phyloP scores from a whole-genome alignment of 371 early-diverging fungal species.

The Circinella umbellata region DNA sequence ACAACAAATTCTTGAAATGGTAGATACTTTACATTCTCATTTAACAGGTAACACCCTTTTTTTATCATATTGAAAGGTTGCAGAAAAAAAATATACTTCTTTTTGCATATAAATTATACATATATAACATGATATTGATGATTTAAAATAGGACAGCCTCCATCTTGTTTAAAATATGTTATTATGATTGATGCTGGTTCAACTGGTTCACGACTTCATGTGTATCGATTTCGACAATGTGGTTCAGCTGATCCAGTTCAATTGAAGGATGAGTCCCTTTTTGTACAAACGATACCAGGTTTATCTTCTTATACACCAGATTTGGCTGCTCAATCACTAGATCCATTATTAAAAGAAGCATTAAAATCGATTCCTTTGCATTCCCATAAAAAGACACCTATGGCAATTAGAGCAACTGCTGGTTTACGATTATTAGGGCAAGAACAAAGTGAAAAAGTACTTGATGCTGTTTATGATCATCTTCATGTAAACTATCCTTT shows the following conservation, averaged over 20 bases:
- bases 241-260: conserved; percentile 5
- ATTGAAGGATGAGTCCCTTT: conserved; percentile 78
- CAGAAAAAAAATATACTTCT: not conserved
- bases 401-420: conserved; percentile 96
- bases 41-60: not conserved
- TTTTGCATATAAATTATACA: too few relatives aligned
- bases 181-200: conserved; percentile 97
- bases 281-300: conserved; percentile 88
- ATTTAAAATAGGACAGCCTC: not conserved
- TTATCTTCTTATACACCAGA: conserved; percentile 80
- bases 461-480: conserved; percentile 71
- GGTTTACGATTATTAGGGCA: conserved; percentile 84
- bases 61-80: too few relatives aligned
- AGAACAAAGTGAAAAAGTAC: conserved; percentile 71
- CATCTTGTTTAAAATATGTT: conserved; percentile 53
- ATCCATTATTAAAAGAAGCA: conserved; percentile 77
- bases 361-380: conserved; percentile 69
- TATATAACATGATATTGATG: too few relatives aligned
- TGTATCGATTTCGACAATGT: conserved; percentile 70
- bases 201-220: conserved; percentile 96
- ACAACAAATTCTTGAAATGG: not conserved
- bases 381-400: conserved; percentile 79
- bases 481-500: conserved; percentile 84
- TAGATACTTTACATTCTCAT: not conserved
- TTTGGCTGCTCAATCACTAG: conserved; percentile 82